phyloP scores from a whole-genome alignment of 257 asterid genomes.

The Nyctanthes arbortristis region DNA sequence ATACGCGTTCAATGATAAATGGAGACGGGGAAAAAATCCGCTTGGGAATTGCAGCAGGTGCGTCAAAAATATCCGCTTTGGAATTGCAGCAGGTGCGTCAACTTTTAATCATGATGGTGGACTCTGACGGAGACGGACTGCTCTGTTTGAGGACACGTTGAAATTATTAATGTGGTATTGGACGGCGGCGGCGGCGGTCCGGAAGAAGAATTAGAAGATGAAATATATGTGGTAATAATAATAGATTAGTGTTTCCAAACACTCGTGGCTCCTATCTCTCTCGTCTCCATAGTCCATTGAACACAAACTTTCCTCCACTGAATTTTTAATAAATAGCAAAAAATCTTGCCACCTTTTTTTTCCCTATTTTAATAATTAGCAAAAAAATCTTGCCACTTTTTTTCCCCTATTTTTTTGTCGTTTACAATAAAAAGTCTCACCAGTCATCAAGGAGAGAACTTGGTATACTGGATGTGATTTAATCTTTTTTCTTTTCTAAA shows the following conservation, averaged over 20 bases:
- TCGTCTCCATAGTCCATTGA: conserved; percentile 26
- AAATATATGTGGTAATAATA: background rate
- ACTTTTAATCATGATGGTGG: conserved; percentile 35
- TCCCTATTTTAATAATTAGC: conserved; percentile 25
- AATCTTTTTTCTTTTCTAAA: background rate
- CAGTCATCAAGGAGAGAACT: background rate
- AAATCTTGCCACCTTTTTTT: background rate
- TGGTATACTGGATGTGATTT: background rate
- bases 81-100: conserved; percentile 44
- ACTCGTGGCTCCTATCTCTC: conserved; percentile 34
- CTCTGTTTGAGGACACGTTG: conserved; percentile 60
- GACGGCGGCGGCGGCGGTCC: too few species aligned
- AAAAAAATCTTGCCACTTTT: too few species aligned
- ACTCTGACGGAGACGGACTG: conserved; percentile 53
- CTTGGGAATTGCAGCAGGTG: conserved; percentile 38
- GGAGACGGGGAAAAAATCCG: conserved; percentile 45
- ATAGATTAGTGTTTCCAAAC: conserved; percentile 28
- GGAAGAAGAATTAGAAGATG: conserved; percentile 54
- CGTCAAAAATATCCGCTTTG: conserved; percentile 21
- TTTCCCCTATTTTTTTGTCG: conserved; percentile 27
- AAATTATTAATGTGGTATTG: conserved; percentile 43
- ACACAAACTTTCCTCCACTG: background rate
- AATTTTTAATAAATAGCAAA: background rate
- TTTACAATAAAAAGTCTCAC: background rate
- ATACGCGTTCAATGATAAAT: conserved; percentile 41